These are phyloP conservation scores for Paecilomyces sp. DNA, from an alignment of 2,329 filamentous ascomycete genomes.

Conservation along the genomic window DNA sequence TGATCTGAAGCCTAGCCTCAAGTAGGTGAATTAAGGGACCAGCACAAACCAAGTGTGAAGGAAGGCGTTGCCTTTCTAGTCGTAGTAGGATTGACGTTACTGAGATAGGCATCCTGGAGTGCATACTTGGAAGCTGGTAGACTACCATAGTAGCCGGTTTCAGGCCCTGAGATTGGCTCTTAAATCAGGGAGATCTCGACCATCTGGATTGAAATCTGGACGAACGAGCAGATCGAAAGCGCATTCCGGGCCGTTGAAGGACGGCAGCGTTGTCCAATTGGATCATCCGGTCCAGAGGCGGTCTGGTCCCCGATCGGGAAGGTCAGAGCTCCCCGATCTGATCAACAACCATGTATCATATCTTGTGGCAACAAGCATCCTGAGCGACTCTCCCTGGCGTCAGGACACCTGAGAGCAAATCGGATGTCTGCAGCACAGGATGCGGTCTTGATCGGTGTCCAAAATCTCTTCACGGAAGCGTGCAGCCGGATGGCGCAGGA, in stretches of 20 bases:
- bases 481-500: background rate
- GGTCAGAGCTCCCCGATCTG: background rate
- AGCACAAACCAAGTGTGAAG: background rate
- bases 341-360: no score
- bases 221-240: background rate
- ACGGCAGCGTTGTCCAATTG: background rate
- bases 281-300: background rate
- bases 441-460: background rate
- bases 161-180: background rate
- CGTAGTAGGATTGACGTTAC: background rate
- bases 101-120: background rate
- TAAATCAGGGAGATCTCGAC: background rate
- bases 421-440: background rate
- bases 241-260: background rate
- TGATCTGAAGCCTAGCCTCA: background rate
- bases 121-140: no score
- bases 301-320: background rate
- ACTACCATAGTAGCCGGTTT: background rate
- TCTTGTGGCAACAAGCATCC: background rate
- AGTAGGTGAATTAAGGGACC: background rate
- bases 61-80: background rate
- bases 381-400: background rate
- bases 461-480: background rate
- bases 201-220: no score
- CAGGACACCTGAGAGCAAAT: background rate